These are phyloP conservation scores for Rhizophagus clarus DNA, from an alignment of 192 early-diverging fungal genomes.

Conservation along the genomic window DNA sequence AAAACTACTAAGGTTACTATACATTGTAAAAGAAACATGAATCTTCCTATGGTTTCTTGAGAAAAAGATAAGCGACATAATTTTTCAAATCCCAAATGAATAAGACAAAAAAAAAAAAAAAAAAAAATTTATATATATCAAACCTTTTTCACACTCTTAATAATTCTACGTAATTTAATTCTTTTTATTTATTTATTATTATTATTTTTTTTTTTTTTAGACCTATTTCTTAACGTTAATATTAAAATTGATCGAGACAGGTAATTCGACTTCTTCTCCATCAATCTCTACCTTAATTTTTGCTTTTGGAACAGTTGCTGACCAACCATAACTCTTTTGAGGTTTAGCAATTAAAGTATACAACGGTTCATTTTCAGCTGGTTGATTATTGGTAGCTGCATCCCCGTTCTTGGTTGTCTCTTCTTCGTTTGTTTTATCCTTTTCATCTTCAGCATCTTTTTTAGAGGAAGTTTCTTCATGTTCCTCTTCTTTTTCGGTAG, in stretches of 20 bases:
- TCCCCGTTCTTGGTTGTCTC: constrained; percentile 20
- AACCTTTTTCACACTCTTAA: neutral
- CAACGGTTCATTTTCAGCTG: neutral
- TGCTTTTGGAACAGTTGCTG: neutral
- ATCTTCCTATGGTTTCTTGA: neutral
- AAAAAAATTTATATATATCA: neutral
- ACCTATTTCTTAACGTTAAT: constrained; percentile 27
- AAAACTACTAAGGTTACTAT: neutral
- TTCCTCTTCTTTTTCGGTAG: neutral
- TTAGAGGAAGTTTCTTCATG: neutral
- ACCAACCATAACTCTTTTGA: constrained; percentile 29
- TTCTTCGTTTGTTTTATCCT: constrained; percentile 4
- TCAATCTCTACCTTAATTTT: constrained; percentile 31
- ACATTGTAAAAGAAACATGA: neutral
- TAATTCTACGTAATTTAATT: neutral
- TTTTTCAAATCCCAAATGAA: neutral
- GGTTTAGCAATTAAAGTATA: constrained; percentile 23
- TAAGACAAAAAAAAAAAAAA: neutral
- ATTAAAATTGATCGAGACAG: constrained; percentile 30
- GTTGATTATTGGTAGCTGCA: neutral
- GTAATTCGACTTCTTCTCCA: constrained; percentile 28
- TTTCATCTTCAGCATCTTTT: neutral
- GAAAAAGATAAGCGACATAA: neutral
- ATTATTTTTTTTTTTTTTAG: neutral
- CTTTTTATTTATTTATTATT: too few relatives aligned